Evolutionary conservation across 2,329 filamentous ascomycete species (phyloP), one percentile per base, ranked within the genome.

Genomic region (Paracorniculantispora psalliotae): DNA sequence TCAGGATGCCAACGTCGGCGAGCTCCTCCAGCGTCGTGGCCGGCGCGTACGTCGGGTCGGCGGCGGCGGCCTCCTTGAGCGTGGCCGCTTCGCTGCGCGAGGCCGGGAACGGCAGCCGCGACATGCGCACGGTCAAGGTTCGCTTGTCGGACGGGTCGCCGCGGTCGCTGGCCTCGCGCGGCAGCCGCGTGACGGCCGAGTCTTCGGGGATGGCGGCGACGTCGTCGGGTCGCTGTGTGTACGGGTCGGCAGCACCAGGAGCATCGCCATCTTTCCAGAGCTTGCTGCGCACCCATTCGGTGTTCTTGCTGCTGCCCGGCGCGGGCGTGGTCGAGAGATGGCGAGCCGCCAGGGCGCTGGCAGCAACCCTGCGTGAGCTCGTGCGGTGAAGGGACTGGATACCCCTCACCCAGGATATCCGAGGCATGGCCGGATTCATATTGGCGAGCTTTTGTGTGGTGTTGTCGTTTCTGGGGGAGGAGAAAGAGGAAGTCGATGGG

Each of bases 11-110:
- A 13, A 83, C 75, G 52, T 77, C 72, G 61, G 79, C 76, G 2
- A 85, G 72, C 0, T 72, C 79, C 0, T 75, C 72, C 8, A 73
- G 73, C 4, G 69, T 71, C 15, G 70, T 69, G 17, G 82, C 83
- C 3, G 81, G 81, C 3, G 69, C 66, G 67, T 85, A 85, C 8
- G 65, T 67, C 12, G 72, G 66, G 33, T 74, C 69, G 7, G 64
- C 50, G 8, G 68, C 63, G 59, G 65, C 58, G 8, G 69, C 21
- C 47, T 72, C 72, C 59, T 68, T 63, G 67, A 73, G 71, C 6
- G 69, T 62, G 15, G 65, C 47, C 2, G 72, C 71, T 60, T 75
- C 72, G 15, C 66, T 70, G 26, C 71, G 67, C 57, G 60, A 61
- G 13, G 71, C 70, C 2, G 73, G 73, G 43, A 75, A 65, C 12